These are phyloP conservation scores for Mucor lusitanicus DNA, from an alignment of 371 early-diverging fungal genomes.

Conservation along the genomic window DNA sequence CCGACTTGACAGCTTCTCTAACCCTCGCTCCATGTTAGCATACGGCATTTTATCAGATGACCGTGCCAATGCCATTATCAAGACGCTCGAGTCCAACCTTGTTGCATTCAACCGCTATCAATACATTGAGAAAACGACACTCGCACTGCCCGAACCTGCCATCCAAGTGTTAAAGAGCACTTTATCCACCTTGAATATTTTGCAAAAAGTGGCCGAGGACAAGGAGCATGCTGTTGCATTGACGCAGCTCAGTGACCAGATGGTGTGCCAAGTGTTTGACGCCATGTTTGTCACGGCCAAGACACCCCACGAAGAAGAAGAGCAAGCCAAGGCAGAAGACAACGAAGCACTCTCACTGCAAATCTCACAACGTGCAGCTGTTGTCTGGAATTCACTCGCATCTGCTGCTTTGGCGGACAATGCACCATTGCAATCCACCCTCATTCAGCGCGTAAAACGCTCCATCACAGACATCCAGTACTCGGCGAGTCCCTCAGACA, in stretches of 20 bases:
- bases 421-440: background rate
- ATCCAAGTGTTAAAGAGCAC: slow-evolving; percentile 8
- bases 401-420: background rate
- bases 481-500: slow-evolving; percentile 34
- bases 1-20: too few species aligned
- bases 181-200: slow-evolving; percentile 20
- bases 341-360: slow-evolving; percentile 7
- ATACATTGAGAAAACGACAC: background rate
- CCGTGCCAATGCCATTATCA: background rate
- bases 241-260: background rate
- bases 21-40: background rate
- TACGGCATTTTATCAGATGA: slow-evolving; percentile 10
- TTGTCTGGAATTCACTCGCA: slow-evolving; percentile 25
- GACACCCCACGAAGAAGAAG: slow-evolving; percentile 11
- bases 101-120: slow-evolving; percentile 17
- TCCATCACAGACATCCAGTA: slow-evolving; percentile 48
- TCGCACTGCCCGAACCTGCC: slow-evolving; percentile 12
- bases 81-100: background rate
- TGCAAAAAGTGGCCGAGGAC: slow-evolving; percentile 6
- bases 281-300: slow-evolving; percentile 25
- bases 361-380: slow-evolving; percentile 5
- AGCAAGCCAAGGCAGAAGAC: slow-evolving; percentile 11
- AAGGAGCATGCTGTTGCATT: background rate
- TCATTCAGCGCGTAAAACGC: slow-evolving; percentile 40
- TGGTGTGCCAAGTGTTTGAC: slow-evolving; percentile 30